Conservation (phyloP, 805 yeast species). For the Candida parachauliodes region DNA sequence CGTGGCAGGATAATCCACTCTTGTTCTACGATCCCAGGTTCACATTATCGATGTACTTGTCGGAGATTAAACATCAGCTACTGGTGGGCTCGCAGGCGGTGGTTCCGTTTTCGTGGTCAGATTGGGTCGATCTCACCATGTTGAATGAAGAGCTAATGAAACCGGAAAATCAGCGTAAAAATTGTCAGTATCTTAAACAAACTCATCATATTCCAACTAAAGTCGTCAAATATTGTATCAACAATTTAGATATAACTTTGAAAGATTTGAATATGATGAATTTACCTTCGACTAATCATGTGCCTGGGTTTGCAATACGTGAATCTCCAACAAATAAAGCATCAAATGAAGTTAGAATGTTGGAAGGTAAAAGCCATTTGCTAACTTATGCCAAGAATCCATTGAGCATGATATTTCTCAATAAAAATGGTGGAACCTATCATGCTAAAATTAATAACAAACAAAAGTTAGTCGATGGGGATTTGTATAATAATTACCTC, state of each 20-base stretch:
- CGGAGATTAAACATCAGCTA: constrained; percentile 29
- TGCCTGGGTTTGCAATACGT: constrained; percentile 41
- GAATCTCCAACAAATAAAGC: constrained; percentile 26
- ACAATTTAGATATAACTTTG: constrained; percentile 14
- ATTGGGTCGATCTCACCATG: constrained; percentile 49
- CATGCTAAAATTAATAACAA: constrained; percentile 26
- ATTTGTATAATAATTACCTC: constrained; percentile 29
- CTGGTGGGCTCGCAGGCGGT: constrained; percentile 12
- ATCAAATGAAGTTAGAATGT: constrained; percentile 29
- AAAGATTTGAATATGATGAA: constrained; percentile 20
- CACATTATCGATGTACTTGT: constrained; percentile 47
- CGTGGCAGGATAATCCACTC: constrained; percentile 18
- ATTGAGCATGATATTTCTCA: constrained; percentile 33
- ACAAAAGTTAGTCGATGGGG: constrained; percentile 29
- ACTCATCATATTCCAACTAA: constrained; percentile 16
- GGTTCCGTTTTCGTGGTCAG: constrained; percentile 49
- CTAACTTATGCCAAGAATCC: constrained; percentile 38
- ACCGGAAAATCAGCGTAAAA: constrained; percentile 16
- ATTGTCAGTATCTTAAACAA: constrained; percentile 21
- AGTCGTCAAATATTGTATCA: constrained; percentile 16
- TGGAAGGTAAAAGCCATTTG: constrained; percentile 41
- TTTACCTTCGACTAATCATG: constrained; percentile 17
- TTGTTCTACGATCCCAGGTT: constrained; percentile 53
- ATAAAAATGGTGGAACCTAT: constrained; percentile 30
- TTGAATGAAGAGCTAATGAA: constrained; percentile 28